phyloP scores from a whole-genome alignment of 306 rosid genomes.

The Fragaria iinumae region DNA sequence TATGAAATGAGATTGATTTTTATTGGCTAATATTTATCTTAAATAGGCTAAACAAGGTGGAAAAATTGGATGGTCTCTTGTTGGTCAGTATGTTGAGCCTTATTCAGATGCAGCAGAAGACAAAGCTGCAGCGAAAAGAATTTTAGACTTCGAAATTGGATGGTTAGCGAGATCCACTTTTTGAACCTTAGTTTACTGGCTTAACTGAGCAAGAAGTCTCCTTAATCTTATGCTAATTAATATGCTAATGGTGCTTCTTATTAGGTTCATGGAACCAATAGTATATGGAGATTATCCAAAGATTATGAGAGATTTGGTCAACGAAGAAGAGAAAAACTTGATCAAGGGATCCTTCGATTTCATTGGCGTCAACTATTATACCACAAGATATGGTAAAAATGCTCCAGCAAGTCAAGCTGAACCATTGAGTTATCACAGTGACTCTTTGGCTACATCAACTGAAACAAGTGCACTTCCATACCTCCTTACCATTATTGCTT shows the following conservation, averaged over 20 bases:
- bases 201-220: not conserved
- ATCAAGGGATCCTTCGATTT: slow-evolving; percentile 25
- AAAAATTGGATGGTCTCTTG: slow-evolving; percentile 34
- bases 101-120: slow-evolving; percentile 20
- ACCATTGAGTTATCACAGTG: slow-evolving; percentile 10
- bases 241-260: not conserved
- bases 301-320: slow-evolving; percentile 19
- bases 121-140: slow-evolving; percentile 28
- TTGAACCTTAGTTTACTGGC: not conserved
- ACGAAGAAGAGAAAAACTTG: slow-evolving; percentile 13
- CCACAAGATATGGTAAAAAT: slow-evolving; percentile 18
- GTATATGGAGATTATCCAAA: slow-evolving; percentile 28
- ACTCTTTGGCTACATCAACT: not conserved
- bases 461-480: not conserved
- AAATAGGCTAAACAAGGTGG: slow-evolving; percentile 34
- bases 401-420: not conserved
- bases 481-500: not conserved
- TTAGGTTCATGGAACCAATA: slow-evolving; percentile 28
- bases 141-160: slow-evolving; percentile 21
- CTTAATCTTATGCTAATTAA: not conserved
- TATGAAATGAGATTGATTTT: not conserved
- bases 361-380: slow-evolving; percentile 35
- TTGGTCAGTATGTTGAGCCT: slow-evolving; percentile 28
- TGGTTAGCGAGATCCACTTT: slow-evolving; percentile 18
- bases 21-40: not conserved